These are phyloP conservation scores for Oenanthe sinensis DNA, from an alignment of 129 eudicot species.

Conservation along the genomic window DNA sequence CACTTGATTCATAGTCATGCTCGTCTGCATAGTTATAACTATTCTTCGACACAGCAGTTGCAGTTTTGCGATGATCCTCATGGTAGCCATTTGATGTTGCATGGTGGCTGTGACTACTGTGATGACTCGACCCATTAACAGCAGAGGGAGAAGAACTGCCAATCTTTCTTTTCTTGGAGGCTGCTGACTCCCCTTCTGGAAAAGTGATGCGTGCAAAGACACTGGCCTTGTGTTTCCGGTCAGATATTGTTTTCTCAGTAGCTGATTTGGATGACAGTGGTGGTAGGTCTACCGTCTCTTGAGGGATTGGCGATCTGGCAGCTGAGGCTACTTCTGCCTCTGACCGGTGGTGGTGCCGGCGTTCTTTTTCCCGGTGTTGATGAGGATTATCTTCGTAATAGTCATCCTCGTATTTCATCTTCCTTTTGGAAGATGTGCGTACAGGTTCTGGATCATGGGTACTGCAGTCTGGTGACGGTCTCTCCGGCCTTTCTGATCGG, in stretches of 20 bases:
- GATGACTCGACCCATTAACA: conserved; percentile 16
- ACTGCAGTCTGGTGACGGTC: conserved; percentile 51
- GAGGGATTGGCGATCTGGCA: conserved; percentile 30
- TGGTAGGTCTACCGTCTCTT: conserved; percentile 19
- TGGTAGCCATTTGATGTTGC: conserved; percentile 29
- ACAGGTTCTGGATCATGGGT: conserved; percentile 46
- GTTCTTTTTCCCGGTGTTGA: conserved; percentile 16
- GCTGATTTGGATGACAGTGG: conserved; percentile 24
- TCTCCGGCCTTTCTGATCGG: conserved; percentile 42
- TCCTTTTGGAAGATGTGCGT: conserved; percentile 49
- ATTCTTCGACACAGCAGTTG: conserved; percentile 32
- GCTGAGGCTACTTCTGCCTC: conserved; percentile 29
- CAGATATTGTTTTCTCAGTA: conserved; percentile 21
- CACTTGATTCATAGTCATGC: conserved; percentile 56
- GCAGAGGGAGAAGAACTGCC: conserved; percentile 18
- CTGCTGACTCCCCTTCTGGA: conserved; percentile 53
- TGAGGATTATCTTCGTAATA: neutral
- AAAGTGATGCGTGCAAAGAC: conserved; percentile 93
- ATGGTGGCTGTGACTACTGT: conserved; percentile 19
- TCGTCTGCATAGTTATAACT: conserved; percentile 25
- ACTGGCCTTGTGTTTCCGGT: conserved; percentile 55
- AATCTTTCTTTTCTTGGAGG: conserved; percentile 59
- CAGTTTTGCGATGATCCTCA: conserved; percentile 23
- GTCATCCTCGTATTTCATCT: conserved; percentile 11
- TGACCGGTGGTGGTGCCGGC: conserved; percentile 37